These are phyloP conservation scores for Solidago caesia DNA, from an alignment of 129 eudicot species.

Conservation along the genomic window DNA sequence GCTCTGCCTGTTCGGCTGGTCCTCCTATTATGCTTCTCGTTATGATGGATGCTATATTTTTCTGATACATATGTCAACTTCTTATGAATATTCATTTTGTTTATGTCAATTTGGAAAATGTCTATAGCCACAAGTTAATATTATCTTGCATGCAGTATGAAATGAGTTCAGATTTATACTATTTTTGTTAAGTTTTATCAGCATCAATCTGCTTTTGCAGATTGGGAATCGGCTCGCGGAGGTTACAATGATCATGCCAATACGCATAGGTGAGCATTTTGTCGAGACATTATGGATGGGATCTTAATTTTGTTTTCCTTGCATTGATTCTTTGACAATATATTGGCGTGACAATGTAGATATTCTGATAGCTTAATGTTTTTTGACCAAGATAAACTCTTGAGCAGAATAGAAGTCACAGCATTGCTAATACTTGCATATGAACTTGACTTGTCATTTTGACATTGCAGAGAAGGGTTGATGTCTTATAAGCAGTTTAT, in stretches of 20 bases:
- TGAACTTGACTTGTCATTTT: constrained; percentile 16
- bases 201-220: constrained; percentile 45
- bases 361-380: not conserved
- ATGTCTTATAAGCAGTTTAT: constrained; percentile 99
- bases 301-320: not conserved
- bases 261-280: constrained; percentile 56
- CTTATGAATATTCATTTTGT: no score
- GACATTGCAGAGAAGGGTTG: constrained; percentile 78
- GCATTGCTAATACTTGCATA: not conserved
- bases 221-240: constrained; percentile 85
- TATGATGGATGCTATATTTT: not conserved
- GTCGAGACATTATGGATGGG: constrained; percentile 9
- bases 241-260: constrained; percentile 61
- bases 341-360: not conserved
- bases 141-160: not conserved
- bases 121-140: constrained; percentile 1
- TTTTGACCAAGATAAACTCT: constrained; percentile 10
- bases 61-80: no score
- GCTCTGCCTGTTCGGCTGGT: not conserved
- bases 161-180: not conserved
- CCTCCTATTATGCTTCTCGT: not conserved
- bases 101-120: not conserved
- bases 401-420: not conserved
- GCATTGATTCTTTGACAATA: not conserved
- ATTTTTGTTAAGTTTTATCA: constrained; percentile 16